phyloP scores from a whole-genome alignment of 495 filamentous ascomycete genomes.

The Neurospora sp. region DNA sequence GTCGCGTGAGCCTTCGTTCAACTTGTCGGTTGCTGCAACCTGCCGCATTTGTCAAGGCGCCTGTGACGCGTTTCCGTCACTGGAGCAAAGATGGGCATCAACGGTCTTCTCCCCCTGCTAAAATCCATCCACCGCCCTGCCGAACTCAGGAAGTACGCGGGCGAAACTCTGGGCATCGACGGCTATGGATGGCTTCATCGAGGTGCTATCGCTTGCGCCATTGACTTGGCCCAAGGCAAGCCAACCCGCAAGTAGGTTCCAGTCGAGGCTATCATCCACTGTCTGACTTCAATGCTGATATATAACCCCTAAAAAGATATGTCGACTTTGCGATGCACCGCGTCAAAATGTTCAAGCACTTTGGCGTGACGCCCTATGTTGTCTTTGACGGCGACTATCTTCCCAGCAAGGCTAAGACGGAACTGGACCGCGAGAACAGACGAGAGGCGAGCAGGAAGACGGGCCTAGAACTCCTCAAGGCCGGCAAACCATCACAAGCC shows the following conservation, averaged over 20 bases:
- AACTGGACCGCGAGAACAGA: conserved; percentile 55
- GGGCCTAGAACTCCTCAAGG: conserved; percentile 69
- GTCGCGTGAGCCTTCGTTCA: background rate
- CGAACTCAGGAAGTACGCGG: conserved; percentile 76
- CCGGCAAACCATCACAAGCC: conserved; percentile 71
- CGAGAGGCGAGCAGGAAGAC: conserved; percentile 63
- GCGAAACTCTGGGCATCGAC: conserved; percentile 85
- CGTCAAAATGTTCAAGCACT: conserved; percentile 85
- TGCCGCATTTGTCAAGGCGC: background rate
- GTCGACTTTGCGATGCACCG: conserved; percentile 86
- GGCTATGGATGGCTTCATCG: conserved; percentile 98
- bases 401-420: conserved; percentile 91
- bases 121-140: conserved; percentile 91
- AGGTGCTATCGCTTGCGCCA: conserved; percentile 79
- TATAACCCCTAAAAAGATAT: conserved; percentile 43
- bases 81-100: conserved; percentile 19
- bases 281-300: conserved; percentile 8
- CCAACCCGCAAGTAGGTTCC: conserved; percentile 69
- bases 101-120: conserved; percentile 75
- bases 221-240: conserved; percentile 80
- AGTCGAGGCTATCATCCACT: background rate
- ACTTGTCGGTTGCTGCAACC: background rate
- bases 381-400: conserved; percentile 96
- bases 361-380: conserved; percentile 83
- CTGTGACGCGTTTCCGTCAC: background rate